phyloP scores from a whole-genome alignment of 2,329 filamentous ascomycete species.

The Arthrinium puccinioides region DNA sequence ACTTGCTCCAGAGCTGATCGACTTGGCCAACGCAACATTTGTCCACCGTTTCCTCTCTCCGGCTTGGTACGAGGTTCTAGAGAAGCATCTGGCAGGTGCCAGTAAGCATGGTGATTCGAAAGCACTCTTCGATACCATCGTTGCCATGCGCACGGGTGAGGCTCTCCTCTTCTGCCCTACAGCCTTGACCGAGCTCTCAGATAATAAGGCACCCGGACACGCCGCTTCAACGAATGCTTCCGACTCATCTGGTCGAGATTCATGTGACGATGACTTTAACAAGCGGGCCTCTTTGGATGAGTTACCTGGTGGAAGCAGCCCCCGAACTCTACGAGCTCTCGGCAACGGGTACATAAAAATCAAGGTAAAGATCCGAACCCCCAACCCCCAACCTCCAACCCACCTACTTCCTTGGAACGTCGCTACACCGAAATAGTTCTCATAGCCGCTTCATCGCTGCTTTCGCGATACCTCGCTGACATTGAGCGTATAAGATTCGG shows the following conservation, averaged over 20 bases:
- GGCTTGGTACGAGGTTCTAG: slow-evolving; percentile 11
- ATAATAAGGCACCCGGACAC: no score
- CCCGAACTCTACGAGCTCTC: slow-evolving; percentile 2
- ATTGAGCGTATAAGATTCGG: slow-evolving; percentile 10
- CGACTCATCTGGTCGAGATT: no score
- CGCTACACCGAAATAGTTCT: no score
- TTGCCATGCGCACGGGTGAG: slow-evolving; percentile 11
- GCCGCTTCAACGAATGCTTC: no score
- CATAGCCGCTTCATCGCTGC: no score
- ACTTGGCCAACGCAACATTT: slow-evolving; percentile 14
- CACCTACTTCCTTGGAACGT: no score
- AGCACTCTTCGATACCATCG: slow-evolving; percentile 12
- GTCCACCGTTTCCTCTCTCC: slow-evolving; percentile 17
- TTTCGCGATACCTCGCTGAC: no score
- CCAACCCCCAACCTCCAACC: no score
- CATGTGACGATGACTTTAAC: no score
- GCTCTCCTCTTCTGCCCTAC: slow-evolving; percentile 17
- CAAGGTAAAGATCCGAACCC: no score
- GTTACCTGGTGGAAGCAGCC: not conserved
- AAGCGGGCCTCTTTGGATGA: no score
- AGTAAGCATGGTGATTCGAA: slow-evolving; percentile 1
- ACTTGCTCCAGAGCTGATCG: slow-evolving; percentile 12
- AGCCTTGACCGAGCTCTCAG: no score
- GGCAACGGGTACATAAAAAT: slow-evolving; percentile 9
- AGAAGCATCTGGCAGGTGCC: slow-evolving; percentile 12